phyloP scores from a whole-genome alignment of 257 asterid genomes.

The Plantago ovata region DNA sequence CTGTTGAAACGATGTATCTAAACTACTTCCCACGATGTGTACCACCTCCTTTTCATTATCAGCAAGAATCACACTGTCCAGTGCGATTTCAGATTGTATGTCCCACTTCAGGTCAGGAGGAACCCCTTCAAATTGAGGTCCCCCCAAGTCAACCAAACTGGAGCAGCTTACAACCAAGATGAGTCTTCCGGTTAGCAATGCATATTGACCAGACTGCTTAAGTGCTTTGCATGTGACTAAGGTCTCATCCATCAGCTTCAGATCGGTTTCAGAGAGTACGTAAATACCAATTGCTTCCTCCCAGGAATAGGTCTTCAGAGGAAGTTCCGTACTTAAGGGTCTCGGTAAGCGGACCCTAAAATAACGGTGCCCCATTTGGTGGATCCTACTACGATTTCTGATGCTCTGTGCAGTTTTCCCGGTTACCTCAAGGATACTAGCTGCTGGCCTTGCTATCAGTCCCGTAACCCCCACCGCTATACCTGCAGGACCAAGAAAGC shows the following conservation, averaged over 20 bases:
- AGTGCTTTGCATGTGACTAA: constrained; percentile 72
- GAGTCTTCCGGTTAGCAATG: constrained; percentile 51
- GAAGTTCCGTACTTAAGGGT: constrained; percentile 63
- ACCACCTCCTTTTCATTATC: constrained; percentile 59
- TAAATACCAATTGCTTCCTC: constrained; percentile 90
- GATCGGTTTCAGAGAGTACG: constrained; percentile 55
- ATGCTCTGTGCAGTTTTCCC: constrained; percentile 98
- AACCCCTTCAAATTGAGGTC: constrained; percentile 68
- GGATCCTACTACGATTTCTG: constrained; percentile 81
- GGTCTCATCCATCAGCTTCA: constrained; percentile 48
- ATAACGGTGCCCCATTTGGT: constrained; percentile 50
- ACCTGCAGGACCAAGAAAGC: constrained; percentile 40
- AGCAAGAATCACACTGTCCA: constrained; percentile 76
- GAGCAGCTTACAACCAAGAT: constrained; percentile 71
- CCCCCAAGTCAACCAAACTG: constrained; percentile 48
- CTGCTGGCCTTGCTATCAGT: constrained; percentile 93
- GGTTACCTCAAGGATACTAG: constrained; percentile 94
- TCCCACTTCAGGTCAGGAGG: constrained; percentile 74
- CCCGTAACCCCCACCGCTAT: constrained; percentile 93
- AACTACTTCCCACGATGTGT: constrained; percentile 81
- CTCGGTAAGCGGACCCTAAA: constrained; percentile 83
- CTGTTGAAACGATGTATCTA: constrained; percentile 46
- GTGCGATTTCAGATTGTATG: constrained; percentile 51
- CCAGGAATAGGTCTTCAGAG: constrained; percentile 80
- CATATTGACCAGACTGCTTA: constrained; percentile 54